Conservation (phyloP, 1,139 yeast genomes). For the Ogataea hybrid region DNA sequence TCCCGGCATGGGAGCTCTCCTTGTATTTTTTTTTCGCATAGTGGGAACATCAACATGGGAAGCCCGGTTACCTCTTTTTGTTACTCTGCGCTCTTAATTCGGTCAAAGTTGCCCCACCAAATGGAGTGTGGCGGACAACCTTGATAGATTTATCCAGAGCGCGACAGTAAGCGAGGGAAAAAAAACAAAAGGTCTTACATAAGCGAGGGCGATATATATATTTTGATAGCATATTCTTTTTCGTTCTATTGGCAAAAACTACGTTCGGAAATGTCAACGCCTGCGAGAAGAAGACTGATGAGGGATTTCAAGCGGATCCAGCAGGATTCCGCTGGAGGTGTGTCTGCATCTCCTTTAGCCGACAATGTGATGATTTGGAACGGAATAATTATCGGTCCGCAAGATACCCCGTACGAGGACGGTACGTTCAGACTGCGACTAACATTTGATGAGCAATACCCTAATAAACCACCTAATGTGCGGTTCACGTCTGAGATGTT, state of each 20-base stretch:
- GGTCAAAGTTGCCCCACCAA: no score
- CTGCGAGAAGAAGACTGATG: constrained; percentile 97
- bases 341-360: constrained; percentile 94
- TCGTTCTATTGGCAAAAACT: constrained; percentile 10
- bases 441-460: constrained; percentile 95
- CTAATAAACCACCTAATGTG: constrained; percentile 94
- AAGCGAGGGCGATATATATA: neutral
- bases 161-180: neutral
- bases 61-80: no score
- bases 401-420: constrained; percentile 97
- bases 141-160: no score
- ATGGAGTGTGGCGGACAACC: no score
- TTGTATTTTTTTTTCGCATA: constrained; percentile 12
- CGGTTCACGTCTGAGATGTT: constrained; percentile 93
- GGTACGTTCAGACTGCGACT: constrained; percentile 88
- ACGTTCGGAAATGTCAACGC: constrained; percentile 71
- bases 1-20: constrained; percentile 27
- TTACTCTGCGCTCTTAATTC: no score
- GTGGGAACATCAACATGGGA: no score
- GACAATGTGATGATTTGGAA: constrained; percentile 99
- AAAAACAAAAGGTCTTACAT: constrained; percentile 1
- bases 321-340: constrained; percentile 98
- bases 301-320: constrained; percentile 98
- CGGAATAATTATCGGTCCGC: constrained; percentile 97
- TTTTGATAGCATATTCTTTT: constrained; percentile 5